These are phyloP conservation scores for Populus hybrid DNA, from an alignment of 441 rosid species.

Conservation along the genomic window DNA sequence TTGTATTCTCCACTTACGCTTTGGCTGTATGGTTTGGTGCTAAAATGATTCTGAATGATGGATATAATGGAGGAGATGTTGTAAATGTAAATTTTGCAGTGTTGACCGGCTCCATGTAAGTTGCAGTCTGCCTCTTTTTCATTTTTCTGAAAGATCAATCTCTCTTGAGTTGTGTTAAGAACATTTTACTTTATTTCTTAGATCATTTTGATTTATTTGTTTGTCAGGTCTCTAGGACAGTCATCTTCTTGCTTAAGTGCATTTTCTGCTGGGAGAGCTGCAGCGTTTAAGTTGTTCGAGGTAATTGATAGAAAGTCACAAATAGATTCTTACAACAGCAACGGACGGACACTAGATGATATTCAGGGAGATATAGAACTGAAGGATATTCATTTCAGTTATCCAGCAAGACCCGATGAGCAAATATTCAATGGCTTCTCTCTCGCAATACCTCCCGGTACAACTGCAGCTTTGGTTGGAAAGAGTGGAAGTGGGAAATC, in stretches of 20 bases:
- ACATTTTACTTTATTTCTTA: neutral
- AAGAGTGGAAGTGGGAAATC: slow-evolving; percentile 81
- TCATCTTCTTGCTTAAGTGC: slow-evolving; percentile 65
- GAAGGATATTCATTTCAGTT: slow-evolving; percentile 49
- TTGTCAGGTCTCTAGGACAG: slow-evolving; percentile 63
- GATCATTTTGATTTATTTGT: neutral
- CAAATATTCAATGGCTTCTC: slow-evolving; percentile 59
- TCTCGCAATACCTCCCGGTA: slow-evolving; percentile 46
- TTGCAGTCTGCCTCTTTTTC: neutral
- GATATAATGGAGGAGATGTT: slow-evolving; percentile 59
- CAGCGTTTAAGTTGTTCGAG: slow-evolving; percentile 70
- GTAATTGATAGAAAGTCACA: slow-evolving; percentile 59
- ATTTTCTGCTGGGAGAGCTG: slow-evolving; percentile 74
- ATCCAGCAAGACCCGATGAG: slow-evolving; percentile 63
- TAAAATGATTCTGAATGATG: slow-evolving; percentile 58
- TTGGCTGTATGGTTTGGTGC: slow-evolving; percentile 64
- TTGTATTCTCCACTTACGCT: slow-evolving; percentile 50
- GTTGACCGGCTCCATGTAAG: slow-evolving; percentile 70
- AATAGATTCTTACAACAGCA: slow-evolving; percentile 54
- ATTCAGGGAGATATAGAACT: slow-evolving; percentile 53
- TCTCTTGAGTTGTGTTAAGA: neutral
- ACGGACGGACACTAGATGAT: slow-evolving; percentile 40
- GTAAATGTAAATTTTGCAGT: slow-evolving; percentile 54
- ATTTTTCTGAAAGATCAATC: neutral
- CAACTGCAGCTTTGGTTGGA: slow-evolving; percentile 65